Evolutionary conservation across 73 alveolate genomes (phyloP).

Genomic region (Durusdinium trenchii): DNA sequence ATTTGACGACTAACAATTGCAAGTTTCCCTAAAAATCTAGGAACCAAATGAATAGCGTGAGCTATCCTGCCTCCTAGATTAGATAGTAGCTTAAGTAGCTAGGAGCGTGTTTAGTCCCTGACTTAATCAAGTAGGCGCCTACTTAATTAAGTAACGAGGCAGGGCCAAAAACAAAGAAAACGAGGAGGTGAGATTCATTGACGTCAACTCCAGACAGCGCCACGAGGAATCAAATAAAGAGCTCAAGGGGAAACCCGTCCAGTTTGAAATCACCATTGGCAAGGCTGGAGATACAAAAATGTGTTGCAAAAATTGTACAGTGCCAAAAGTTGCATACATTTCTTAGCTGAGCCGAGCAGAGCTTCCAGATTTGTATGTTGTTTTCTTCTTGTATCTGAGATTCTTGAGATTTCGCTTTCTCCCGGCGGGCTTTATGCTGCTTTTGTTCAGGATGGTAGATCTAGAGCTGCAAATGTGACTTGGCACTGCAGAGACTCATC

Average conservation of each 20-base stretch:
- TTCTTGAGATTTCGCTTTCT: not conserved
- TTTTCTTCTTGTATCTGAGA: not conserved
- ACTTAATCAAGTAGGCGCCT: too few relatives aligned
- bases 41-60: not conserved
- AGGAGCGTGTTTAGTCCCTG: too few relatives aligned
- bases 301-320: not conserved
- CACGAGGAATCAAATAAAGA: conserved; percentile 46
- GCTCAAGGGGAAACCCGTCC: conserved; percentile 79
- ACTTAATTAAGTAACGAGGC: too few relatives aligned
- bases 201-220: too few relatives aligned
- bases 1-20: not conserved
- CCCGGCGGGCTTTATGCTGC: not conserved
- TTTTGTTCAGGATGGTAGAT: not conserved
- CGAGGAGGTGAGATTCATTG: too few relatives aligned
- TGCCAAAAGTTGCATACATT: not conserved
- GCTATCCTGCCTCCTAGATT: not conserved
- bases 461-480: conserved; percentile 21
- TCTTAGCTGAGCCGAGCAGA: not conserved
- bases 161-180: too few relatives aligned
- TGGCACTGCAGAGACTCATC: too few relatives aligned
- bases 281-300: conserved; percentile 12
- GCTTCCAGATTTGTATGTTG: not conserved
- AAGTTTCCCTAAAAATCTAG: not conserved
- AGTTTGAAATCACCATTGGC: conserved; percentile 71
- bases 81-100: too few relatives aligned